Evolutionary conservation across 768 basidiomycete genomes (phyloP), one percentile per base, ranked within the genome.

Genomic region (Rhodosporidiobolus odoratus): DNA sequence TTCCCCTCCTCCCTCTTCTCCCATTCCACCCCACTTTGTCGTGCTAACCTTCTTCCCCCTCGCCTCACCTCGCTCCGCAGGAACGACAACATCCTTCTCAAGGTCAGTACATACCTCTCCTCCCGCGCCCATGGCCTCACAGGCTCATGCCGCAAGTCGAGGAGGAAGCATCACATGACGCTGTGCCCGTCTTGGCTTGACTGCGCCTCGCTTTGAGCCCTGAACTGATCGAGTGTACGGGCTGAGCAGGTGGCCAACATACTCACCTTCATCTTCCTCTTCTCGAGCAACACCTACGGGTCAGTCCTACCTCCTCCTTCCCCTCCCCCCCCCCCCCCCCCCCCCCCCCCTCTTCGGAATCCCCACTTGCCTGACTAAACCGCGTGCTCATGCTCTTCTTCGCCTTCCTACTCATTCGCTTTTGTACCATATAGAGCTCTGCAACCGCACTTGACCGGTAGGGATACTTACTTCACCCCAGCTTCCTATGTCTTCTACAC

Each of bases 401-500:
- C 38, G 10, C 50, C 21, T 4, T 13, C 23, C 35, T 21, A 27
- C 8, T 43, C 45, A 23, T 35, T 16, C 10, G 25, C 54, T 25
- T 15, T 16, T 25, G 25, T 16, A 4, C 15, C 61, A 6, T 4
- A 32, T 10, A 71, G 69, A 12, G 64, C 59, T 3, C 32, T 71
- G 43, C 13, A 8, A 5, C 64, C 65, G 0, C 40, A 91, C 81
- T 86, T 83, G 78, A 80, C 82, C 73, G 87, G 86, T 54, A 91
- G 91, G 79, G 87, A 89, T 75, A 96, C 94, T 0, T 97, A 93
- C 80, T 82, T 98, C 67, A 96, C 93, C 2, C 95, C 95, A n/a
- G 90, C 91, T 34, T 86, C 88, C 35, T 96, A 90, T 86, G 89
- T 90, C 2, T 95, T 92, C 83, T 85, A 89, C 82, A 89, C 93